Base-by-base conservation (phyloP, 1,139 yeast species). In the Saccharomyces hybrid region DNA sequence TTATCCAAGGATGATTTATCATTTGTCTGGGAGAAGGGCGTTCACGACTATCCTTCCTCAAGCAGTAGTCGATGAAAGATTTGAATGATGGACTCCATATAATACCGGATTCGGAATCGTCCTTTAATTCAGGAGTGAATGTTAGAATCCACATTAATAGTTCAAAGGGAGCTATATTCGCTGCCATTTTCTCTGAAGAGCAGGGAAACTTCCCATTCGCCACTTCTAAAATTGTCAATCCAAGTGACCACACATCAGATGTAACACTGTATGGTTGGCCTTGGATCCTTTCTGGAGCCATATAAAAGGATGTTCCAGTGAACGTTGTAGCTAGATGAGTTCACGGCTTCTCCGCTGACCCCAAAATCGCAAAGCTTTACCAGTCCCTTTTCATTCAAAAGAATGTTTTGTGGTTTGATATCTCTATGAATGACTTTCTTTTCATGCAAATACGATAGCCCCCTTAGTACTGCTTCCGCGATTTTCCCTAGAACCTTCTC, bases 231-330 rank as follows among this genome's bases (percentile, higher is more conserved):
- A 93, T 72, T 0, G 98, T 90, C 57, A 93, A 75, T 0, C 99
- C 99, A 38, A 93, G 73, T 1, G 97, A 90, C 99, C 99, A 93
- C 16, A 93, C 93, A 68, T 93, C 99, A 63, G 95, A 85, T 2
- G 96, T 88, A 2, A 91, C 96, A 11, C 96, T 85, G 66, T 93
- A 93, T 1, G 96, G 93, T 64, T 89, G 91, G 38, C 97, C 97
- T 74, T 88, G 88, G 49, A 93, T 90, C 63, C 99, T 78, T 69
- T 93, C 99, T 0, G 99, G 99, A 0, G 98, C 98, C 99, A 93
- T 93, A 70, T 93, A 93, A 69, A 88, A 91, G 25, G 95, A 91
- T 0, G 99, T 93, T 0, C 99, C 99, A 0, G 96, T 95, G 67
- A 91, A 93, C 0, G 99, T 93, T 0, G 96, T 88, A 1, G 98